Evolutionary conservation across 2,329 filamentous ascomycete genomes (phyloP).

Genomic region (Aspergillus sp.): DNA sequence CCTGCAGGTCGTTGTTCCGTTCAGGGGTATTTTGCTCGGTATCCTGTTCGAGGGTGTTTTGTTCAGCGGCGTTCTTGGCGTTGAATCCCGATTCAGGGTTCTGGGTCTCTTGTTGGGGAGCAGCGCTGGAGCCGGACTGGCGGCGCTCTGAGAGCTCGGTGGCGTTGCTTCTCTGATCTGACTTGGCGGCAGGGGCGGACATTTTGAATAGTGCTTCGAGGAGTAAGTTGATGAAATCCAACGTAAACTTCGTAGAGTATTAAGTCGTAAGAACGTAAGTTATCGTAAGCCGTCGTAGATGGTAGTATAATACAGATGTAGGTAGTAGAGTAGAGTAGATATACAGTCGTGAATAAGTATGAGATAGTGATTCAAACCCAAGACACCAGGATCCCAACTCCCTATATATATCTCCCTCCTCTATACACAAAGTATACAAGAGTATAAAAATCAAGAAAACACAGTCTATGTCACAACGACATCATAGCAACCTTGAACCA

Average conservation of each 20-base stretch:
- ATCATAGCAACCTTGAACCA: neutral
- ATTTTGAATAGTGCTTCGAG: constrained; percentile 1
- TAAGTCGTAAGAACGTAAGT: neutral
- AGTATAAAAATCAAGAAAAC: neutral
- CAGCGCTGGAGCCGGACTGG: constrained; percentile 14
- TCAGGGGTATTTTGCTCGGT: neutral
- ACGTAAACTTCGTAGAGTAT: neutral
- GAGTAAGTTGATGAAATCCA: neutral
- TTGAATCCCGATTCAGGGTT: neutral
- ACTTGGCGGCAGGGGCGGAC: constrained; percentile 6
- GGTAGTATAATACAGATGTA: neutral
- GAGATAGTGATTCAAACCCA: neutral
- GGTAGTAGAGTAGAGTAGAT: neutral
- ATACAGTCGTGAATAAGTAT: neutral
- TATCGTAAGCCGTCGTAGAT: neutral
- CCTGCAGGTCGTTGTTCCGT: neutral
- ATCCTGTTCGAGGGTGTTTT: constrained; percentile 3
- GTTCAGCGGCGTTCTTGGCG: neutral
- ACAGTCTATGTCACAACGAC: constrained; percentile 13
- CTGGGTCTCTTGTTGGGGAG: neutral
- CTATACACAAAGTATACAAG: neutral
- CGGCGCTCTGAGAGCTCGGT: neutral
- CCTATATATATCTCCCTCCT: neutral
- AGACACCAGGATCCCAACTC: neutral
- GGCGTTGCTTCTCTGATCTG: constrained; percentile 9